Evolutionary conservation across 2,329 filamentous ascomycete genomes (phyloP), one percentile per base, ranked within the genome.

Genomic region (Reticulascus tulasneorum): DNA sequence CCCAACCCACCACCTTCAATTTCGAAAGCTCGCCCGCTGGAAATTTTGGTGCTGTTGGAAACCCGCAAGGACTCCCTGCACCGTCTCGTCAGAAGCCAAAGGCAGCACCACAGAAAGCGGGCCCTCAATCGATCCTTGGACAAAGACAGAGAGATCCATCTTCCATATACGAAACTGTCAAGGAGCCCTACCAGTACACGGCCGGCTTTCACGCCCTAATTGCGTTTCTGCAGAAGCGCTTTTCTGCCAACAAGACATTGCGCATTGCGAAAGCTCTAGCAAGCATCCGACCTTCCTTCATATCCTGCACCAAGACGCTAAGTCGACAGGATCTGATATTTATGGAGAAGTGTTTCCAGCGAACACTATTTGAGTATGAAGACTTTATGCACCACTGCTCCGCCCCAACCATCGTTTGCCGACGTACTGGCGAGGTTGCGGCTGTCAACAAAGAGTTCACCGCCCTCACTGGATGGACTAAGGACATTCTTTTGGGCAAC

Each of bases 271-370:
- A 90, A 63, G 84, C 90, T 0, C 74, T 98, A 34, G 84, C 87
- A 7, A 88, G 85, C 28, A 94, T 96, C 49, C 83, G 93, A 7
- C 91, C 93, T 2, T 93, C 89, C 0, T 93, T 98, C 56, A 91
- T 97, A 45, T 83, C 89, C 9, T 94, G 88, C 44, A 94, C 87
- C 15, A 86, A 86, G 52, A 89, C 87, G n/a, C 69, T 97, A 42
- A 90, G 88, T 46, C 73, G 82, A 13, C 84, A 93, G 52, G 93
- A 98, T 59, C 70, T 97, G 19, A 82, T 98, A 16, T 96, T 97
- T 59, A 95, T 95, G 85, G 93, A 98, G 60, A 94, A 94, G 63
- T 94, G 86, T 53, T 88, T 97, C 55, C 93, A 98, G 61, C 79
- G 93, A 23, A 94, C 88, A 0, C 71, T 97, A 9, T 88, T 89